Percentiles rank a stretch among this genome's conserved stretches.
Evolutionary conservation across 768 basidiomycete genomes (phyloP).

Genomic region (Lyophyllum shimeji): DNA sequence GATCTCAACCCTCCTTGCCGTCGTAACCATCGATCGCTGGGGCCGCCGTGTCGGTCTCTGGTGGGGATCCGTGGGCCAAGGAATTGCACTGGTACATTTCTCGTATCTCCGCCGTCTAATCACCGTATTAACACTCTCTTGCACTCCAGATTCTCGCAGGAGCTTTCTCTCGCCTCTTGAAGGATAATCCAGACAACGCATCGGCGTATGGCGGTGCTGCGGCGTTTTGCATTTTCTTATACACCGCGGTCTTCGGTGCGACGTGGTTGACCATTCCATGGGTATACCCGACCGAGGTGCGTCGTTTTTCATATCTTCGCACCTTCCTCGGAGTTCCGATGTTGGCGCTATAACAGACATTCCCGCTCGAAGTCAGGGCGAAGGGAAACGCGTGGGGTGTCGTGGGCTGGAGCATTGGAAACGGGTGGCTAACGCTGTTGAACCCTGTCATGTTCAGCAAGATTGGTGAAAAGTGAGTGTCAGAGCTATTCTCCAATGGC

Average conservation of each 20-base stretch:
- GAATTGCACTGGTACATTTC: constrained; percentile 24
- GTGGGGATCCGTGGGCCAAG: constrained; percentile 46
- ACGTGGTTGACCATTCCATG: constrained; percentile 47
- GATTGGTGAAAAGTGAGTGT: constrained; percentile 34
- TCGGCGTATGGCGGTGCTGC: constrained; percentile 40
- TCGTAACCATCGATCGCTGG: constrained; percentile 42
- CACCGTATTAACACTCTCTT: background rate
- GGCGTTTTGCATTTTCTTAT: constrained; percentile 43
- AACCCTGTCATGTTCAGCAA: constrained; percentile 44
- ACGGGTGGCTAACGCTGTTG: constrained; percentile 42
- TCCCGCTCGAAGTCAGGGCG: constrained; percentile 42
- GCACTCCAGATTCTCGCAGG: constrained; percentile 35
- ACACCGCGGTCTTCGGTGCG: constrained; percentile 42
- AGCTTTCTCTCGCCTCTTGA: constrained; percentile 39
- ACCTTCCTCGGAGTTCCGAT: background rate
- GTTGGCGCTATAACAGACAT: constrained; percentile 28
- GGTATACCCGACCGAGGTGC: constrained; percentile 31
- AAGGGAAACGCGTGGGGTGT: constrained; percentile 49
- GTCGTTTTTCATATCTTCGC: background rate
- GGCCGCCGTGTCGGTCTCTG: constrained; percentile 43
- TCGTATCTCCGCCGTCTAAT: background rate
- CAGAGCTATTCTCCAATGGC: background rate
- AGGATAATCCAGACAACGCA: constrained; percentile 39
- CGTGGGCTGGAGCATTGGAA: constrained; percentile 42
- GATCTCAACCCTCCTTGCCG: constrained; percentile 38